These are phyloP conservation scores for Exophiala sp. DNA, from an alignment of 2,329 filamentous ascomycete species.

Conservation along the genomic window DNA sequence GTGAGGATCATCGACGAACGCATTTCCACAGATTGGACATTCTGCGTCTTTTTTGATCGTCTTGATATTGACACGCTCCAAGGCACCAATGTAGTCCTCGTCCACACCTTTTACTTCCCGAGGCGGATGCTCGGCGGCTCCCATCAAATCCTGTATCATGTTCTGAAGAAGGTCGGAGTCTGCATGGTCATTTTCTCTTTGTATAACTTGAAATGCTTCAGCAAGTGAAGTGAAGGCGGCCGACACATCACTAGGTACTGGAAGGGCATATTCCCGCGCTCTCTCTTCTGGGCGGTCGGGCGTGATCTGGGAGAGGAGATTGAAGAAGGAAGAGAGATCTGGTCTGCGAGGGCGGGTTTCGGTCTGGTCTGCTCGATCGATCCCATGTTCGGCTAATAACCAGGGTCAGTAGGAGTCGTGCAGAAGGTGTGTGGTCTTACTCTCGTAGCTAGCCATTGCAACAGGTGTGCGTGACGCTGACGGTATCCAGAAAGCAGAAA, in stretches of 20 bases:
- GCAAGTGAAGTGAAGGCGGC: constrained; percentile 56
- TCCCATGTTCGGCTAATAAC: constrained; percentile 27
- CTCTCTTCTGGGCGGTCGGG: constrained; percentile 45
- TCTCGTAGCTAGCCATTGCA: constrained; percentile 30
- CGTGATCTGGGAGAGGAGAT: constrained; percentile 53
- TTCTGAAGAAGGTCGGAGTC: constrained; percentile 45
- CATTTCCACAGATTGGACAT: constrained; percentile 51
- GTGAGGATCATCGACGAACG: constrained; percentile 53
- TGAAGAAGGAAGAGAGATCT: constrained; percentile 61
- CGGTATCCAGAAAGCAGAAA: not conserved
- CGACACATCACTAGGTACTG: constrained; percentile 55
- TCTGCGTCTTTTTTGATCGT: constrained; percentile 29
- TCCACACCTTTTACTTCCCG: constrained; percentile 55
- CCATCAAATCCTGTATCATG: constrained; percentile 52
- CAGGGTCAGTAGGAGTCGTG: constrained; percentile 2
- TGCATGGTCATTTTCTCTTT: constrained; percentile 36
- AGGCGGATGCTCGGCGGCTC: constrained; percentile 54
- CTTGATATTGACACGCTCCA: constrained; percentile 30
- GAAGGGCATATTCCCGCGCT: constrained; percentile 53
- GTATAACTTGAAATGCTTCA: constrained; percentile 56
- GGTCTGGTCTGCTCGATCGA: constrained; percentile 17
- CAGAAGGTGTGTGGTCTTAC: constrained; percentile 13
- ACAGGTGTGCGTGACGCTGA: not conserved
- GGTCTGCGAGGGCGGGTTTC: constrained; percentile 47
- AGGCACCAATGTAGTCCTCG: constrained; percentile 40